Percentiles rank a stretch among this genome's conserved stretches.
Evolutionary conservation across 495 filamentous ascomycete genomes (phyloP).

Genomic region (Penicillium bovifimosum): DNA sequence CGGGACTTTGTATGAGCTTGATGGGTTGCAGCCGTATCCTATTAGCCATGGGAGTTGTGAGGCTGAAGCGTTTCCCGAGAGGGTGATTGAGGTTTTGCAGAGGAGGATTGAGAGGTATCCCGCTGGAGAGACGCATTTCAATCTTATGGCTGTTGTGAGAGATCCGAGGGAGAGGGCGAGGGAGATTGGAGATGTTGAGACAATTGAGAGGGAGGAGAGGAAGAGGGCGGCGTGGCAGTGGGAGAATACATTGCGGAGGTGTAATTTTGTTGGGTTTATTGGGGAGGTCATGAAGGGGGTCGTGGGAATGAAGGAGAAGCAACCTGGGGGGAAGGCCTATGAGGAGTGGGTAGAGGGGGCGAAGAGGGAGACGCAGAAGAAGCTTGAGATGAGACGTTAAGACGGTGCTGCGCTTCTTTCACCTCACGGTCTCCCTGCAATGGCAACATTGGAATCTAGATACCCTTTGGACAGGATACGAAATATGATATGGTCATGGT

Average conservation of each 20-base stretch:
- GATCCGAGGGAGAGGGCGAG: slow-evolving; percentile 70
- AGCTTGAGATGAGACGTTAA: slow-evolving; percentile 46
- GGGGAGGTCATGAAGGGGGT: slow-evolving; percentile 88
- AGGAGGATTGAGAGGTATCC: slow-evolving; percentile 82
- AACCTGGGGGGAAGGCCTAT: slow-evolving; percentile 50
- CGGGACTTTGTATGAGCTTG: slow-evolving; percentile 83
- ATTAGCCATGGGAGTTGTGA: slow-evolving; percentile 79
- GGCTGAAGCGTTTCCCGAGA: slow-evolving; percentile 64
- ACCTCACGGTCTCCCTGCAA: not conserved
- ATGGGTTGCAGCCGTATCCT: slow-evolving; percentile 87
- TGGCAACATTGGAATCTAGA: slow-evolving; percentile 9
- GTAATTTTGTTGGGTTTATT: slow-evolving; percentile 96
- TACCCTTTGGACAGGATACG: slow-evolving; percentile 4
- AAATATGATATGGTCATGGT: not conserved
- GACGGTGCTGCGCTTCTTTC: not conserved
- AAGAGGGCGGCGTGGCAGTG: slow-evolving; percentile 86
- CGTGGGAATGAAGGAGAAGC: slow-evolving; percentile 56
- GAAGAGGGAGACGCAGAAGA: slow-evolving; percentile 62
- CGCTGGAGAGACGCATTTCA: slow-evolving; percentile 84
- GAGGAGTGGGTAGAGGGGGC: slow-evolving; percentile 75
- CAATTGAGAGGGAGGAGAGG: slow-evolving; percentile 70
- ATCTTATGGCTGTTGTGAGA: slow-evolving; percentile 84
- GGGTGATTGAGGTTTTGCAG: slow-evolving; percentile 82
- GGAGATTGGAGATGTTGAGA: slow-evolving; percentile 78
- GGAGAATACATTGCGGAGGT: slow-evolving; percentile 88